Evolutionary conservation across 495 filamentous ascomycete genomes (phyloP).

Genomic region (Thozetella sp.): DNA sequence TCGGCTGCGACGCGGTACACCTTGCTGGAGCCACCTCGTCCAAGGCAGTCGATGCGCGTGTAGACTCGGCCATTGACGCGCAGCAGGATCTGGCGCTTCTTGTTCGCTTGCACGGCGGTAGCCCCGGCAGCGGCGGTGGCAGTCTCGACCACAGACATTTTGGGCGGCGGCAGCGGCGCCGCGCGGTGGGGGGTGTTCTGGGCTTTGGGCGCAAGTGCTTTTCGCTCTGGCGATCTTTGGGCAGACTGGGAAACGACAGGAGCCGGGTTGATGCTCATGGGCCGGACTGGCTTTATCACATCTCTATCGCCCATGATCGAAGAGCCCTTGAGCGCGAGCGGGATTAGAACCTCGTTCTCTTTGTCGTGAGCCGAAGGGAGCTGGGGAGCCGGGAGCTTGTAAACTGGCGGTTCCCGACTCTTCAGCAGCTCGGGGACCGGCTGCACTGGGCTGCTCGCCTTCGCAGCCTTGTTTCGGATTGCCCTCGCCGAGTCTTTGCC

Average conservation of each 20-base stretch:
- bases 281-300: constrained; percentile 53
- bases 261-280: constrained; percentile 30
- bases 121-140: constrained; percentile 85
- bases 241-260: constrained; percentile 11
- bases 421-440: constrained; percentile 10
- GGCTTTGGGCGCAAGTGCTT: constrained; percentile 69
- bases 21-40: constrained; percentile 87
- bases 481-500: constrained; percentile 32
- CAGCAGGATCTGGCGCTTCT: constrained; percentile 77
- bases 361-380: constrained; percentile 69
- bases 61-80: constrained; percentile 91
- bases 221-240: constrained; percentile 60
- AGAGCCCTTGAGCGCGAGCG: constrained; percentile 68
- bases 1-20: constrained; percentile 98
- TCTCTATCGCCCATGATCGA: constrained; percentile 63
- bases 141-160: constrained; percentile 93
- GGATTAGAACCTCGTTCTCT: constrained; percentile 71
- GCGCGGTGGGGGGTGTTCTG: constrained; percentile 82
- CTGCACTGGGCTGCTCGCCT: constrained; percentile 16
- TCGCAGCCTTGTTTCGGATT: constrained; percentile 28
- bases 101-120: constrained; percentile 64
- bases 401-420: constrained; percentile 36
- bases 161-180: constrained; percentile 85
- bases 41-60: constrained; percentile 84
- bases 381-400: constrained; percentile 62